Evolutionary conservation across 345 rosid species (phyloP).

Genomic region (Rhizophora apiculata): DNA sequence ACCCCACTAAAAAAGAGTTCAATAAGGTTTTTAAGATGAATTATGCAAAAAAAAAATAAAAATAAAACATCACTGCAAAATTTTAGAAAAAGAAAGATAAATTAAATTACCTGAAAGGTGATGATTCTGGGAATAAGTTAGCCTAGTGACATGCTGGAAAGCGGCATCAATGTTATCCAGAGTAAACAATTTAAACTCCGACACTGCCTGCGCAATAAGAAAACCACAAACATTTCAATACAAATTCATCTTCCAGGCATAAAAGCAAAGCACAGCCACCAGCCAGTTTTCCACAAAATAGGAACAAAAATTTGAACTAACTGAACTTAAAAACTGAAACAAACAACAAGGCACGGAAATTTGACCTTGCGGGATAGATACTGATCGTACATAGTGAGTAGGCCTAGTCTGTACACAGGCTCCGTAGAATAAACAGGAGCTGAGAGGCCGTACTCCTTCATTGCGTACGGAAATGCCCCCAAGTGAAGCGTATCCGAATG

Average conservation of each 20-base stretch:
- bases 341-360: background rate
- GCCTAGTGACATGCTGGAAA: conserved; percentile 80
- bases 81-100: background rate
- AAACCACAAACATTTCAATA: background rate
- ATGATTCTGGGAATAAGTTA: conserved; percentile 81
- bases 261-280: background rate
- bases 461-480: conserved; percentile 93
- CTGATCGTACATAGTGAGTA: conserved; percentile 94
- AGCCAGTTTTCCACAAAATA: background rate
- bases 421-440: conserved; percentile 87
- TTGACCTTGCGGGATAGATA: conserved; percentile 79
- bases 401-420: conserved; percentile 78
- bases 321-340: too few relatives aligned
- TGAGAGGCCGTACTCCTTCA: conserved; percentile 79
- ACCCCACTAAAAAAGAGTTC: too few relatives aligned
- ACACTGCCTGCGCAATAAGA: conserved; percentile 66
- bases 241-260: too few relatives aligned
- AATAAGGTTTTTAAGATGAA: too few relatives aligned
- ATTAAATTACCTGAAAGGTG: conserved; percentile 68
- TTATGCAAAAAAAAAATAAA: background rate
- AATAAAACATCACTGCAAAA: background rate
- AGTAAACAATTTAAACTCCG: conserved; percentile 89
- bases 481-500: conserved; percentile 87
- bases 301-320: too few relatives aligned
- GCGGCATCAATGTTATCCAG: conserved; percentile 89